phyloP scores from a whole-genome alignment of 2,329 filamentous ascomycete genomes.

The Pseudogymnoascus sp. region DNA sequence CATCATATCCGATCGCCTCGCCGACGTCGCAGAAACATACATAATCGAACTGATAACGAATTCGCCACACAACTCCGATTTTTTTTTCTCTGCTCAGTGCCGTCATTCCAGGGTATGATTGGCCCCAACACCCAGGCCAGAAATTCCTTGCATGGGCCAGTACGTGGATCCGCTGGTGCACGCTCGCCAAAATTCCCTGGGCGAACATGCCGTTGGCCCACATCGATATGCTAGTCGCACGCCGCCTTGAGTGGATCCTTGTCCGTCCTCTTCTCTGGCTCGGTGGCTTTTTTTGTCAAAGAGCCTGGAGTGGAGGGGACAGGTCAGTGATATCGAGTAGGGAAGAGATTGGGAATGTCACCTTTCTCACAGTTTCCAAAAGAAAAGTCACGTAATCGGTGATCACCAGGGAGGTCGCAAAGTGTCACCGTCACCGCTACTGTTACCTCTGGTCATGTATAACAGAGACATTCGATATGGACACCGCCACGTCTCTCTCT shows the following conservation, averaged over 20 bases:
- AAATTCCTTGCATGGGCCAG: constrained; percentile 2
- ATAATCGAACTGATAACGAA: neutral
- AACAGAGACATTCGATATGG: constrained; percentile 2
- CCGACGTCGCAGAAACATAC: neutral
- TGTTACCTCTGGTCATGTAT: neutral
- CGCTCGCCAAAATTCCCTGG: neutral
- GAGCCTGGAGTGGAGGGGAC: neutral
- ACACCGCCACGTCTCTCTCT: neutral
- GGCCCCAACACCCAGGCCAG: neutral
- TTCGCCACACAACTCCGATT: neutral
- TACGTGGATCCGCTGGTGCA: neutral
- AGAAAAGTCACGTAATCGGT: neutral
- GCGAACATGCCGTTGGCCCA: neutral
- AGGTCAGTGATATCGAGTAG: neutral
- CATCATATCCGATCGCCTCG: neutral
- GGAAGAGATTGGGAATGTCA: neutral
- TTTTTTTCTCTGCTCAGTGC: neutral
- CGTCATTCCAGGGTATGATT: neutral
- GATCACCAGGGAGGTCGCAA: neutral
- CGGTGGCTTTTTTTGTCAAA: neutral
- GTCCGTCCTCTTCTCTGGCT: neutral
- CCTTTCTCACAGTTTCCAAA: neutral
- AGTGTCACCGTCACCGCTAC: constrained; percentile 5
- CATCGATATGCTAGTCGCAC: neutral
- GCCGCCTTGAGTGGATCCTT: neutral